phyloP scores from a whole-genome alignment of 192 early-diverging fungal genomes.

The Coemansia sp. region DNA sequence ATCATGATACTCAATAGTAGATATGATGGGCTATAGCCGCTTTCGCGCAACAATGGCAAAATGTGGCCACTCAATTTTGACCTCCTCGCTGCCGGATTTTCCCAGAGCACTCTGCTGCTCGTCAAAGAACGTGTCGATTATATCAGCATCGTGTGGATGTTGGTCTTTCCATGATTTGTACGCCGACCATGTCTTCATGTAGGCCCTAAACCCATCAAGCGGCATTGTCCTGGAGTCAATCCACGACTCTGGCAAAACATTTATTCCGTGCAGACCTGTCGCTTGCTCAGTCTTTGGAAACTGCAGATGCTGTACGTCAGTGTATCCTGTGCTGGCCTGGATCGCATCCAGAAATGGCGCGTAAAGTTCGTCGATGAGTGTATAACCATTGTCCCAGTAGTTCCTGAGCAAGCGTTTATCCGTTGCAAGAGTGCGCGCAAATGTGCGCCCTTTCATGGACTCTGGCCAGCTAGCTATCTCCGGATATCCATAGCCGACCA shows the following conservation, averaged over 20 bases:
- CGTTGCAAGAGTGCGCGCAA: slow-evolving; percentile 26
- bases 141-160: slow-evolving; percentile 8
- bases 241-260: slow-evolving; percentile 20
- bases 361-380: slow-evolving; percentile 20
- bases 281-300: slow-evolving; percentile 2
- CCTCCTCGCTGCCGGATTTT: slow-evolving; percentile 3
- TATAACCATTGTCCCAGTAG: slow-evolving; percentile 33
- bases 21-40: not conserved
- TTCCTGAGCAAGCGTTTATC: slow-evolving; percentile 5
- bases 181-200: slow-evolving; percentile 43
- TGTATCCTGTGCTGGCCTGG: not conserved
- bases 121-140: slow-evolving; percentile 27
- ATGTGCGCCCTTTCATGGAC: slow-evolving; percentile 8
- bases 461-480: slow-evolving; percentile 28
- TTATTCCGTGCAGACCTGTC: not conserved
- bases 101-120: slow-evolving; percentile 9
- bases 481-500: slow-evolving; percentile 38
- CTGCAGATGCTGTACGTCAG: slow-evolving; percentile 15
- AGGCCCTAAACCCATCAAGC: slow-evolving; percentile 17
- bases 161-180: slow-evolving; percentile 35
- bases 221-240: slow-evolving; percentile 21
- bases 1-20: not conserved
- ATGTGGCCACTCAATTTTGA: slow-evolving; percentile 28
- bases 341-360: slow-evolving; percentile 1
- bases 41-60: slow-evolving; percentile 40